phyloP scores from a whole-genome alignment of 495 filamentous ascomycete genomes.

The Daldinia loculata region DNA sequence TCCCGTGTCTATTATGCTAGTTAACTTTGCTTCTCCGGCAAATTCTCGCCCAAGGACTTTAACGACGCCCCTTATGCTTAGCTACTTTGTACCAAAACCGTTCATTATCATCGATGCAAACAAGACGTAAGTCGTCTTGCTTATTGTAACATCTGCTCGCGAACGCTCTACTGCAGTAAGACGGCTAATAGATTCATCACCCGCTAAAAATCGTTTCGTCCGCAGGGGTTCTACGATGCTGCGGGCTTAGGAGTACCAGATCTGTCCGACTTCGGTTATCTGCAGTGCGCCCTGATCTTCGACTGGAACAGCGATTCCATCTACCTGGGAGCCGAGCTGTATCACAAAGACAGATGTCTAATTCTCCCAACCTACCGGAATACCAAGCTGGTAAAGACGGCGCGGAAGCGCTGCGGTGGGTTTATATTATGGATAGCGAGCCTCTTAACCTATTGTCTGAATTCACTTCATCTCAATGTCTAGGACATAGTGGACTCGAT shows the following conservation, averaged over 20 bases:
- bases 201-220: slow-evolving; percentile 31
- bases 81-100: background rate
- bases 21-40: background rate
- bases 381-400: slow-evolving; percentile 31
- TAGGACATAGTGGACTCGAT: slow-evolving; percentile 48
- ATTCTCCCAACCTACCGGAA: slow-evolving; percentile 41
- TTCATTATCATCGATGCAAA: slow-evolving; percentile 8
- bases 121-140: background rate
- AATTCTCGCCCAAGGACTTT: background rate
- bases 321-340: slow-evolving; percentile 44
- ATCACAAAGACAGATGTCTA: slow-evolving; percentile 43
- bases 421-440: slow-evolving; percentile 36
- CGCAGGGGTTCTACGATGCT: slow-evolving; percentile 45
- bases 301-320: slow-evolving; percentile 46
- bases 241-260: slow-evolving; percentile 45
- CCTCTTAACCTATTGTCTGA: slow-evolving; percentile 35
- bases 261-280: slow-evolving; percentile 50
- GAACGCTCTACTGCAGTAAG: slow-evolving; percentile 8
- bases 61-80: too few relatives aligned
- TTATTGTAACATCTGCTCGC: background rate
- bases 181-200: slow-evolving; percentile 19
- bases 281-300: slow-evolving; percentile 48
- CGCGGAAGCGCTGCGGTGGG: slow-evolving; percentile 26
- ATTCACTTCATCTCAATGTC: slow-evolving; percentile 49
- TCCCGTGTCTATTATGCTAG: slow-evolving; percentile 1